Evolutionary conservation across 176 grass and related monocot genomes (phyloP).

Genomic region (Paspalum vaginatum): DNA sequence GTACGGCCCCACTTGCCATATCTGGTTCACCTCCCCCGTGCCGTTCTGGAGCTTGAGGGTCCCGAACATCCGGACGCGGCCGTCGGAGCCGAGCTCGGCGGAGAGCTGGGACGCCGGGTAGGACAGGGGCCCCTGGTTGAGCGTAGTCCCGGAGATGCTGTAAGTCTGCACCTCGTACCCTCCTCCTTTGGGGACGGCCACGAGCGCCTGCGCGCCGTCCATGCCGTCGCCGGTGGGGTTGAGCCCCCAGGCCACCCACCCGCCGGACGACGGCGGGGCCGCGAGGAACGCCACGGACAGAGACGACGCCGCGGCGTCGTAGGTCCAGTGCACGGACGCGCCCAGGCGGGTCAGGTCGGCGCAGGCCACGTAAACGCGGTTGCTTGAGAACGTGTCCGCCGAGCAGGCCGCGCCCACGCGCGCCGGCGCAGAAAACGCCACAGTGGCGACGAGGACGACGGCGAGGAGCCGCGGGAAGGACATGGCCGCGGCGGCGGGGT

Average conservation of each 20-base stretch:
- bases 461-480: not conserved
- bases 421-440: not conserved
- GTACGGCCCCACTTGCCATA: constrained; percentile 62
- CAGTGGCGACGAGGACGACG: not conserved
- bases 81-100: constrained; percentile 51
- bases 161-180: constrained; percentile 63
- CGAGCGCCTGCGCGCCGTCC: constrained; percentile 58
- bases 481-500: not conserved
- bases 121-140: not conserved
- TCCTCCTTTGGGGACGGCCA: constrained; percentile 43
- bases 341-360: constrained; percentile 59
- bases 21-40: constrained; percentile 55
- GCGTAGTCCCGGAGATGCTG: not conserved
- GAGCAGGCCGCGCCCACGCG: constrained; percentile 23
- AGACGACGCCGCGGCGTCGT: constrained; percentile 37
- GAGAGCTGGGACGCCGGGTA: constrained; percentile 50
- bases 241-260: constrained; percentile 72
- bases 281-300: constrained; percentile 68
- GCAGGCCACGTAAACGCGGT: constrained; percentile 56
- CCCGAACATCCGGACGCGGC: constrained; percentile 57
- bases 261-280: constrained; percentile 32
- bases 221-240: constrained; percentile 56
- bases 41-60: constrained; percentile 56
- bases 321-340: constrained; percentile 72
- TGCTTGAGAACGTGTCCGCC: constrained; percentile 47